Conservation (phyloP, 164 flowering plant genomes). For the Tinospora cordifolia region DNA sequence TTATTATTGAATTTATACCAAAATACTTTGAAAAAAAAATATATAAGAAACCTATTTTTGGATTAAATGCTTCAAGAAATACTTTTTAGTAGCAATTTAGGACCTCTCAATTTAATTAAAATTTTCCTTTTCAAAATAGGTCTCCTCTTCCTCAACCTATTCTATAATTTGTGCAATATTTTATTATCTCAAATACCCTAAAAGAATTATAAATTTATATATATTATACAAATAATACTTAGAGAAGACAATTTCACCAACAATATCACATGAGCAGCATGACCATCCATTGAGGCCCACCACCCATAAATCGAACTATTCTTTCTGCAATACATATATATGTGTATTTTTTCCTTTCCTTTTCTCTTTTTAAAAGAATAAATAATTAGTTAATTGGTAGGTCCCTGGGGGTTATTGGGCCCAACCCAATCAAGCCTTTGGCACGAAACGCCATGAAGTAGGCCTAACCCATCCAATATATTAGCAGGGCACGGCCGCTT, state of each 20-base stretch:
- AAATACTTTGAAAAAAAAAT: too few relatives aligned
- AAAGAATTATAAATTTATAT: too few relatives aligned
- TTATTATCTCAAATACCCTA: too few relatives aligned
- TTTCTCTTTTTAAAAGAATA: background rate
- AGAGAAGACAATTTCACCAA: background rate
- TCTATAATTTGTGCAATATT: too few relatives aligned
- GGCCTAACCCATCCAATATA: background rate
- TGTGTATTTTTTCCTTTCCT: background rate
- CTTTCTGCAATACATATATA: too few relatives aligned
- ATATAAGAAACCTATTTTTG: too few relatives aligned
- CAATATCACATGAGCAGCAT: background rate
- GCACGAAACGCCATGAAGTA: slow-evolving; percentile 6
- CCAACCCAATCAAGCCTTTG: background rate
- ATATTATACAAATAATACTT: background rate
- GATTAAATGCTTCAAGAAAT: too few relatives aligned
- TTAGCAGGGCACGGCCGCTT: background rate
- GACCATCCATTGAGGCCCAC: background rate
- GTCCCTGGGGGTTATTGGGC: background rate
- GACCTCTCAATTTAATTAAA: too few relatives aligned
- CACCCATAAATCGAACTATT: background rate
- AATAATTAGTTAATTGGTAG: background rate
- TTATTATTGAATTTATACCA: too few relatives aligned
- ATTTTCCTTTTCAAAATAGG: too few relatives aligned
- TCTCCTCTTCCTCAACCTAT: too few relatives aligned
- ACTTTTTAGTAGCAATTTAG: too few relatives aligned